Evolutionary conservation across 805 yeast genomes (phyloP), one percentile per base, ranked within the genome.

Genomic region (Kluyveromyces lactis): DNA sequence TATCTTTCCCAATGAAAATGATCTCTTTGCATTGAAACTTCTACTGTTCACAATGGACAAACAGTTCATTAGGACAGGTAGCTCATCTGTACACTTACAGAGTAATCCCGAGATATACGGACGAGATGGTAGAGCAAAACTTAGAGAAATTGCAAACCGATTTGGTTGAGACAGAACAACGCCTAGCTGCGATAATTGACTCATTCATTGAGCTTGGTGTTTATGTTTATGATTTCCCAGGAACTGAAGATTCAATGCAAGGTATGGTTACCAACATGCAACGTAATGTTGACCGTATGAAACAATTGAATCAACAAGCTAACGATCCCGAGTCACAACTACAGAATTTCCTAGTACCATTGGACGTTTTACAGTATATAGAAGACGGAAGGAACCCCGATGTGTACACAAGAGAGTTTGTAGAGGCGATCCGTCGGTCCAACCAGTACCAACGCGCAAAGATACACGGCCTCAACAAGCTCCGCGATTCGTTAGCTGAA

Each of bases 331-430:
- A 40, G 2, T 51, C 59, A 3, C 53, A 48, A 1, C 48, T 75
- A 16, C 57, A 62, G 19, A 53, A 64, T 7, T 62, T 73, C 3
- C 63, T 79, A 1, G 70, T 84, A 3, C 96, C 96, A 1, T 59
- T 82, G 28, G 96, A 89, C 53, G 89, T 89, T n/a, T 67, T 87
- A 11, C 80, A 82, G 46, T 92, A 92, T 55, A 86, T 92, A 28
- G 97, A 92, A 55, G 95, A 86, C 53, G 98, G 98, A 2, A 70
- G 98, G 49, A 92, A 92, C 56, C 97, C 98, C 0, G 97, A 92
- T 56, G 87, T 92, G 29, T 92, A 92, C 61, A 87, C 97, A 1
- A 73, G 98, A 57, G 98, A 92, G 63, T 92, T 92, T 63, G 86
- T 90, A 12, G 98, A 92, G 57, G 85, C 90, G 26, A 82, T 92